Percentiles rank a stretch among this genome's conserved stretches.
phyloP scores from a whole-genome alignment of 306 rosid species.

The Malus orientalis region DNA sequence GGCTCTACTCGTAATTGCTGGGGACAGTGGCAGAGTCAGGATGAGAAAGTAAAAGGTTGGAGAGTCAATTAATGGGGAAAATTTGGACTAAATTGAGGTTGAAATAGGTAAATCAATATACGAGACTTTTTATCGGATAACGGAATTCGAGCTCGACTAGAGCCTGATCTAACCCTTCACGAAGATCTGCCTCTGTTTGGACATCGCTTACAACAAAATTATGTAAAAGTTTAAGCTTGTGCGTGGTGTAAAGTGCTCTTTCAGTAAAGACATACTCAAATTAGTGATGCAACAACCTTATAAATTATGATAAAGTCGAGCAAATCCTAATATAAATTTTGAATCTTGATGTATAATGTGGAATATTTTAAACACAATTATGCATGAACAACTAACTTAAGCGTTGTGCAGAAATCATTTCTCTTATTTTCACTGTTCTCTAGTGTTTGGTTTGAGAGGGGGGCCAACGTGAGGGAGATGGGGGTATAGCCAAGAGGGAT shows the following conservation, averaged over 20 bases:
- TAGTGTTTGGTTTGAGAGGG: neutral
- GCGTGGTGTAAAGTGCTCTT: neutral
- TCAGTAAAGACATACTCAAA: neutral
- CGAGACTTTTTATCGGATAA: neutral
- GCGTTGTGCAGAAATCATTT: neutral
- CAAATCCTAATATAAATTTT: too few species aligned
- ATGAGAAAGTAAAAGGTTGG: neutral
- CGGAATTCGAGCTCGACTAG: neutral
- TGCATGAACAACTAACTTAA: neutral
- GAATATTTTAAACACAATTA: too few species aligned
- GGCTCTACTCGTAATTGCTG: slow-evolving; percentile 3
- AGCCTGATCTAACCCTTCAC: neutral
- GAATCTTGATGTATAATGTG: neutral
- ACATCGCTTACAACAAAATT: neutral
- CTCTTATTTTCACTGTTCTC: neutral
- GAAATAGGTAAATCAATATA: neutral
- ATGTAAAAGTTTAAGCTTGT: too few species aligned
- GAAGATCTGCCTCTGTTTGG: neutral
- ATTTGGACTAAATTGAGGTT: neutral
- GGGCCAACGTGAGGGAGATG: neutral
- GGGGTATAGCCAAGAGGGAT: neutral
- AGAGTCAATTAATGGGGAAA: neutral
- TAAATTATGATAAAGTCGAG: neutral
- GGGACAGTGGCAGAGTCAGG: neutral
- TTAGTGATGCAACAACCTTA: neutral